Evolutionary conservation across 768 basidiomycete genomes (phyloP), one percentile per base, ranked within the genome.

Genomic region (Sarcodon sp.): DNA sequence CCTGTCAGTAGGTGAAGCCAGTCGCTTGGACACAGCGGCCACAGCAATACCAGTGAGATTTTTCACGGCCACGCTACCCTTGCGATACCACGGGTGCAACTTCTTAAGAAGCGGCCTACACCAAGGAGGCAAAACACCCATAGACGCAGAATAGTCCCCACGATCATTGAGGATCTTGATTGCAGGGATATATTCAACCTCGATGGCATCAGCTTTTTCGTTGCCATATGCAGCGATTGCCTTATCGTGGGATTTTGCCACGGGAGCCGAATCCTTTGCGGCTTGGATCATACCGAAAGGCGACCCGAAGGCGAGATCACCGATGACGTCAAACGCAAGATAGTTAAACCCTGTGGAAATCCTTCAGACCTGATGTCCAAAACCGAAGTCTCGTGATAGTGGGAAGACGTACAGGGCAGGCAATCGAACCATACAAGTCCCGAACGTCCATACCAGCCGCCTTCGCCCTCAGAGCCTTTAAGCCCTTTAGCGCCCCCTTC

Each of bases 201-300:
- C 73, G 31, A 62, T 59, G 4, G 67, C 57, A 15, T 54, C 53
- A 1, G 57, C 59, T 12, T 70, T 64, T 4, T 66, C 69, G 31
- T 65, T 68, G 34, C 79, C 79, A 47, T 82, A 83, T 5, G 71
- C 70, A 6, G 70, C 64, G 69, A 83, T 79, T 3, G 73, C 79
- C 12, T 68, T 66, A 48, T 72, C 54, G 18, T 75, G 75, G 36
- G 73, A 68, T 15, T 70, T 69, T 4, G 84, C 82, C 3, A 86
- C 82, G 4, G 79, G 69, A 1, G 84, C 87, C 7, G 76, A 70
- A 57, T 92, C 88, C 46, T 77, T 77, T 21, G 75, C 82, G 6
- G 81, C 75, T 47, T 75, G 57, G 51, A 93, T 69, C 90, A 94
- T 94, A 13, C 88, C 88, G 56, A 94, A 94, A 0, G 90, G 85